Evolutionary conservation across 192 early-diverging fungal species (phyloP), one percentile per base, ranked within the genome.

Genomic region (Coemansia sp.): DNA sequence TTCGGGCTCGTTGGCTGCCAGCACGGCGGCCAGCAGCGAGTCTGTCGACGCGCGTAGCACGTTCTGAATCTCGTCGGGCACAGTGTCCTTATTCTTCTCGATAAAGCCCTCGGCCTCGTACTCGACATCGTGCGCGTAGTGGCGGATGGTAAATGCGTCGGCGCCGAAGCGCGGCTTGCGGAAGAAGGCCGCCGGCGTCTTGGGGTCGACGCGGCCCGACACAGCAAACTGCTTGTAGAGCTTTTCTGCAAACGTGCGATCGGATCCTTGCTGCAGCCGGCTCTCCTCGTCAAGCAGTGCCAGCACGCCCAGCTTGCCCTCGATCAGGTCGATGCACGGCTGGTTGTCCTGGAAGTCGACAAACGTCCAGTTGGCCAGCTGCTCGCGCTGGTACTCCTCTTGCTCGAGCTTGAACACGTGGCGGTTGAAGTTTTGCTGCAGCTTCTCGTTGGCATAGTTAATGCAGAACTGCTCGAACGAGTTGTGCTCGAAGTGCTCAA

Each of bases 401-500:
- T 99, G 97, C 72, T 97, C 94, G 30, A 98, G 85, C 84, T 97
- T 95, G 84, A 99, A 99, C 10, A 98, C 95, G 72, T 98, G 97
- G 56, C 89, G 89, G 81, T 95, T 99, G 75, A 99, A 99, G 77
- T 97, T 91, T 81, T 98, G 95, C 78, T 99, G 97, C 58, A 99
- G 82, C 78, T 99, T 99, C 76, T 99, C 97, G 78, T 96, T 96
- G 64, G 94, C 90, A 67, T 91, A 93, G 69, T 93, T 91, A 65
- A 99, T 97, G 85, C 97, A 99, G 77, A 98, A 98, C 84, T 99
- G 97, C 82, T 99, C 97, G 64, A 99, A 99, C 22, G 95, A 97
- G 83, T 99, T 99, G 83, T 95, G 97, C 81, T 93, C 90, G 75
- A 99, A 99, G 69, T 98, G 94, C 75, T 99, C 97, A 73, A 99